Conservation (phyloP, 2,329 filamentous ascomycete species). For the Fusarium pilosicola region DNA sequence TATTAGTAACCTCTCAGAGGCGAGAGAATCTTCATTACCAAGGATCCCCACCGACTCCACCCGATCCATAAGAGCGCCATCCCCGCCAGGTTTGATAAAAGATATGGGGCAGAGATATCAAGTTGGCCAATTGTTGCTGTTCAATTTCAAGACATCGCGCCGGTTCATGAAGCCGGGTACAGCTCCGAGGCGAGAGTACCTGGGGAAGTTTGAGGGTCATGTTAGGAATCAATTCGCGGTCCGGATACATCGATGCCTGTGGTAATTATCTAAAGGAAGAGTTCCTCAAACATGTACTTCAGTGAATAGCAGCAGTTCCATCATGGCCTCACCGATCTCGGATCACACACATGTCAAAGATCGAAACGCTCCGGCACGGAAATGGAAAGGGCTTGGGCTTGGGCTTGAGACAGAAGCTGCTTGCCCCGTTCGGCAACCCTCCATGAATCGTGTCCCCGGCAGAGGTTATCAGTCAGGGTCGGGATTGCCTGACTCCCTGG, state of each 20-base stretch:
- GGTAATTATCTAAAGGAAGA: neutral
- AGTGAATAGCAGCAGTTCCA: neutral
- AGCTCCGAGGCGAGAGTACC: conserved; percentile 16
- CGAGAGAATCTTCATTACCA: conserved; percentile 40
- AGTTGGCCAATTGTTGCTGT: conserved; percentile 28
- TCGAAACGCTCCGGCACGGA: neutral
- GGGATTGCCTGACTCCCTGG: conserved; percentile 10
- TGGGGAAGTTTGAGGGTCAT: conserved; percentile 16
- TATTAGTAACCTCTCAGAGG: conserved; percentile 33
- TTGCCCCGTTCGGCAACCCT: conserved; percentile 27
- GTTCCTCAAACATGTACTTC: neutral
- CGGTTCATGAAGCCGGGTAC: conserved; percentile 24
- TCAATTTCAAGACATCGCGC: conserved; percentile 37
- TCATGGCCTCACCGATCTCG: neutral
- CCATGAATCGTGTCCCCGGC: conserved; percentile 30
- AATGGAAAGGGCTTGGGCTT: neutral
- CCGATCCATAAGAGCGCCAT: conserved; percentile 27
- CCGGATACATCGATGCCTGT: neutral
- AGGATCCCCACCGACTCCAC: conserved; percentile 33
- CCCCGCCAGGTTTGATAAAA: conserved; percentile 21
- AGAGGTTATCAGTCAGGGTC: conserved; percentile 18
- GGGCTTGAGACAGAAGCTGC: neutral
- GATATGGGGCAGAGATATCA: conserved; percentile 11
- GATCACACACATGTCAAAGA: neutral
- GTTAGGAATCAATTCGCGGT: conserved; percentile 9